Base-by-base conservation (phyloP, 2,329 filamentous ascomycete genomes). In the Purpureocillium lavendulum region DNA sequence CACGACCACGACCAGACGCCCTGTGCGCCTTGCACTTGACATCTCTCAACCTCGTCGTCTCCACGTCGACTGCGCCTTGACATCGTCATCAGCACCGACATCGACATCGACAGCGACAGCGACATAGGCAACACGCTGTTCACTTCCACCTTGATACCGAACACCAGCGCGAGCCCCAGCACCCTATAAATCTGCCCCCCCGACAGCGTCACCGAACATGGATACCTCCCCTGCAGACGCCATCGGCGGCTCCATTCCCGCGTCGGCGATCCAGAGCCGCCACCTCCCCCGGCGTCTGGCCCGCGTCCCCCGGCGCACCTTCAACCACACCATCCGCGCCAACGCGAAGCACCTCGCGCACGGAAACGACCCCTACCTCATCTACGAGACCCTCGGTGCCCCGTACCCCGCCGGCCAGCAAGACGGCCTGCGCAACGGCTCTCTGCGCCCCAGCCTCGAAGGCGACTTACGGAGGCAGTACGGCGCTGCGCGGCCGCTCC, bases 261-360 rank as follows among this genome's bases (percentile, higher is more conserved):
- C 32, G 14, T 2, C 40, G 9, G 24, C 38, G 2, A 39, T 35
- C 14, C 40, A 42, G 13, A 39, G 35, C 11, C 40, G 40, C 16
- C 40, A 42, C 21, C 29, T 40, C 30, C 38, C 36, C 13, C 36
- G 39, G 14, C 41, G 40, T 14, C 24, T 28, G 9, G 38, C 44
- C n/a, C 35, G 40, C 11, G 6, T 13, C 10, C 46, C 49, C 13
- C 51, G 45, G 16, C 49, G 51, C 5, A 42, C 43, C 33, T 50
- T 46, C 38, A 57, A 54, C 38, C 52, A 59, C 40, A 46, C 57
- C 24, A 44, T 60, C 40, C 58, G 58, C 39, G 54, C 52, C 34
- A 50, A 51, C 30, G 57, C 57, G 14, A 59, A 59, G 42, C 55
- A 53, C 13, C 49, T 57, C 33, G 51, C 49, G 13, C 47, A 50